Evolutionary conservation across 2,329 filamentous ascomycete species (phyloP).

Genomic region (Calonectria naviculata): DNA sequence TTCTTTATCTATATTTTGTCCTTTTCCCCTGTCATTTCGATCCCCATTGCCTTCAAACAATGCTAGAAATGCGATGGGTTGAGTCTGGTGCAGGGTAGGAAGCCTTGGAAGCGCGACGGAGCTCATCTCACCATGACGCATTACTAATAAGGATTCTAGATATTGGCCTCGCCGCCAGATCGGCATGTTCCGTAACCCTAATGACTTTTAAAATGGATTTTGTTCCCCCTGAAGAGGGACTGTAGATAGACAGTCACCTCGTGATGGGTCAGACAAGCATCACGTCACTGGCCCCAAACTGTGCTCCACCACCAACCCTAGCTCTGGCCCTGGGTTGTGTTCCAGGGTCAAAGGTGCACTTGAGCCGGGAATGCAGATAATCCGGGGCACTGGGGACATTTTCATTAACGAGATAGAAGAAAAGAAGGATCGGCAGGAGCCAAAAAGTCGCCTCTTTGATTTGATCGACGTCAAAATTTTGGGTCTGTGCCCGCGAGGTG

Average conservation of each 20-base stretch:
- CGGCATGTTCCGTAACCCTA: background rate
- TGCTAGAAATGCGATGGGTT: too few relatives aligned
- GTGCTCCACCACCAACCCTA: background rate
- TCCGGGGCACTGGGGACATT: background rate
- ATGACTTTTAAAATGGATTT: background rate
- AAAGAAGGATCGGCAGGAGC: background rate
- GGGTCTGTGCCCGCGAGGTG: background rate
- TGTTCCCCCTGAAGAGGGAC: background rate
- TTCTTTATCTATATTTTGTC: too few relatives aligned
- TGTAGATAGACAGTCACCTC: background rate
- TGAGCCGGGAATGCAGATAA: background rate
- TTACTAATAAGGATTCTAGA: background rate
- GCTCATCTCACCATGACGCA: background rate
- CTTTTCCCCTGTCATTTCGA: too few relatives aligned
- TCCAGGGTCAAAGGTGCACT: too few relatives aligned
- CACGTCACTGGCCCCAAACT: background rate
- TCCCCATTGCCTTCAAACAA: too few relatives aligned
- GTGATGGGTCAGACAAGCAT: background rate
- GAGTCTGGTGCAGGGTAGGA: too few relatives aligned
- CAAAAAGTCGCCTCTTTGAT: background rate
- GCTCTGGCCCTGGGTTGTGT: background rate
- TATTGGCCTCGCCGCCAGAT: background rate
- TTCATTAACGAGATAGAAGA: background rate
- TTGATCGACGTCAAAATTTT: background rate
- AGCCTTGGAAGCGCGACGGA: too few relatives aligned